These are phyloP conservation scores for Penicillium diatomitis DNA, from an alignment of 495 filamentous ascomycete genomes.

Conservation along the genomic window DNA sequence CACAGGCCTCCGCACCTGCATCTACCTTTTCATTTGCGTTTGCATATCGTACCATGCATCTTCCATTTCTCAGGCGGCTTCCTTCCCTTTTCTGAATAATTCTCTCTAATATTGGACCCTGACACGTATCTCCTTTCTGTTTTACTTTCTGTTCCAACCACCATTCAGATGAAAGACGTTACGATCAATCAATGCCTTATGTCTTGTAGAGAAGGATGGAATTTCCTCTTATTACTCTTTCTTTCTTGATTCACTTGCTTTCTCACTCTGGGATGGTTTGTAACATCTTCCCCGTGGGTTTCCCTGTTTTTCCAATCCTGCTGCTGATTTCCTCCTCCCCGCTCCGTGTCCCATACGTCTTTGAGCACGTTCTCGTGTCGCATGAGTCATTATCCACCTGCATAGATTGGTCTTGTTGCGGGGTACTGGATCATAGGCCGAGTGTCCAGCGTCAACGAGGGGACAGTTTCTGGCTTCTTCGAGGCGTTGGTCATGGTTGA, in stretches of 20 bases:
- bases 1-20: neutral
- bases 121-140: constrained; percentile 15
- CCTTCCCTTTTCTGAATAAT: neutral
- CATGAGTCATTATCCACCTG: too few species aligned
- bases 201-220: constrained; percentile 36
- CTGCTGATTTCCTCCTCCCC: neutral
- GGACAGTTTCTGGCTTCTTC: too few species aligned
- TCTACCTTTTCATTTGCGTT: constrained; percentile 1
- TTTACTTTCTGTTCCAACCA: neutral
- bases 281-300: constrained; percentile 14
- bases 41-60: neutral
- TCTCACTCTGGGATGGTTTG: constrained; percentile 21
- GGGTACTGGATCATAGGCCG: too few species aligned
- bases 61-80: neutral
- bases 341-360: neutral
- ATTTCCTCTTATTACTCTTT: constrained; percentile 1
- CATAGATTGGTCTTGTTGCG: too few species aligned
- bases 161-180: constrained; percentile 32
- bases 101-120: constrained; percentile 20
- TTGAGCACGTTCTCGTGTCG: too few species aligned
- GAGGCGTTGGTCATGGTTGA: too few species aligned
- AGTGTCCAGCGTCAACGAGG: too few species aligned
- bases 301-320: neutral
- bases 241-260: constrained; percentile 1
- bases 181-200: constrained; percentile 41